phyloP scores from a whole-genome alignment of 2,329 filamentous ascomycete genomes.

The Fusarium sarcochroum region DNA sequence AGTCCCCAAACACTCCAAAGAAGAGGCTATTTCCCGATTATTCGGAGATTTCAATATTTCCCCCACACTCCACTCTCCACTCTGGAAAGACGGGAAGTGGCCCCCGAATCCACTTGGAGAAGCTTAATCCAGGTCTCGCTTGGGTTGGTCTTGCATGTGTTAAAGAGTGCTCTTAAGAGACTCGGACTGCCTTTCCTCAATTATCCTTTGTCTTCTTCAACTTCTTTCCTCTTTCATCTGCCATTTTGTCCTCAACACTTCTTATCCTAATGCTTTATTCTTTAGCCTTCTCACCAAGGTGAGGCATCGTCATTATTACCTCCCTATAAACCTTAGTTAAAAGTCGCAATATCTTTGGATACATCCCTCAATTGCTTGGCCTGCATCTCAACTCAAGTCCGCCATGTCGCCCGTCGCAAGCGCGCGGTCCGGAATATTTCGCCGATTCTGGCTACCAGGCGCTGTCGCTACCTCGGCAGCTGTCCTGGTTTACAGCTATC shows the following conservation, averaged over 20 bases:
- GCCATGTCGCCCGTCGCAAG: slow-evolving; percentile 39
- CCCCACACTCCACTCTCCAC: neutral
- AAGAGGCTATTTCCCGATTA: too few relatives aligned
- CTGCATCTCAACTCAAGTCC: neutral
- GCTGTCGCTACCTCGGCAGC: slow-evolving; percentile 60
- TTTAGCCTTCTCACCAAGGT: neutral
- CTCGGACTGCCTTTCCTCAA: neutral
- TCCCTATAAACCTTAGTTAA: neutral
- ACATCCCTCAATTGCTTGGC: neutral
- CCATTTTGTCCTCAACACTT: neutral
- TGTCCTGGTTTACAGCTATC: slow-evolving; percentile 68
- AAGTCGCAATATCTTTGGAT: slow-evolving; percentile 1
- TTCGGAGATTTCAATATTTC: neutral
- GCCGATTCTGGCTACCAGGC: slow-evolving; percentile 61
- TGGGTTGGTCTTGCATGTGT: slow-evolving; percentile 17
- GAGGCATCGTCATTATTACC: slow-evolving; percentile 1
- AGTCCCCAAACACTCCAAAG: too few relatives aligned
- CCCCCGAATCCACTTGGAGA: neutral
- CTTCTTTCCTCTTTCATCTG: neutral
- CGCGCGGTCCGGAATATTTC: slow-evolving; percentile 49
- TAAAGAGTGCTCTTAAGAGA: neutral
- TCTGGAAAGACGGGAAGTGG: too few relatives aligned
- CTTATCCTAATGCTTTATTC: slow-evolving; percentile 1
- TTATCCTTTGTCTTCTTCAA: neutral
- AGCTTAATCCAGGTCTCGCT: neutral